Base-by-base conservation (phyloP, 371 early-diverging fungal genomes). In the Encephalitozoon intestinalis region DNA sequence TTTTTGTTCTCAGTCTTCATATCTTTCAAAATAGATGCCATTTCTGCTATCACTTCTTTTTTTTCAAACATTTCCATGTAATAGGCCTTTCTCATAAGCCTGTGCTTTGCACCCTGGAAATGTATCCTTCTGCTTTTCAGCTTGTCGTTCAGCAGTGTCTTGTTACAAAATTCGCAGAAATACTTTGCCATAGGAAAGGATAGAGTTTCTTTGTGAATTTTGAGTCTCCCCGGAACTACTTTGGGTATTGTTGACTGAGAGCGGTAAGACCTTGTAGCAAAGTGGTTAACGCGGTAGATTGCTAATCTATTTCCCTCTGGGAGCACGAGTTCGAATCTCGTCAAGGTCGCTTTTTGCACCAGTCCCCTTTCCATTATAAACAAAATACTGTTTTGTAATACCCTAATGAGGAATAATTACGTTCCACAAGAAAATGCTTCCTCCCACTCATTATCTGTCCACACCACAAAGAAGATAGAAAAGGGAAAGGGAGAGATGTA, bases 241-340 rank as follows among this genome's bases (percentile, higher is more conserved):
- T n/a, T n/a, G n/a, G n/a, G n/a, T n/a, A n/a, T n/a, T n/a, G n/a
- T n/a, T n/a, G n/a, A n/a, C n/a, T n/a, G n/a, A n/a, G n/a, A n/a
- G n/a, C n/a, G n/a, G n/a, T 34, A 51, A 76, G 87, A 76, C 86
- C 68, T 68, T 81, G 86, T 89, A 89, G 89, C 88, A 87, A 89
- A 90, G 89, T 89, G 90, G 90, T 90, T 90, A 90, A 88, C 88
- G 88, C 89, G 90, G 82, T 85, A 87, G 87, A 88, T 89, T 90
- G 90, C 90, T 90, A 90, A 89, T 88, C 87, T 87, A 85, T 85
- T 89, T 82, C 85, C 88, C 88, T 89, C 79, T 87, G 88, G 88
- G 86, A 76, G 88, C 90, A 87, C 86, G 89, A 86, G 89, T 89
- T 89, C 90, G 89, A 89, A 89, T 89, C 90, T 86, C 89, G 87